Base-by-base conservation (phyloP, 2,329 filamentous ascomycete species). In the Beauveria varroae region DNA sequence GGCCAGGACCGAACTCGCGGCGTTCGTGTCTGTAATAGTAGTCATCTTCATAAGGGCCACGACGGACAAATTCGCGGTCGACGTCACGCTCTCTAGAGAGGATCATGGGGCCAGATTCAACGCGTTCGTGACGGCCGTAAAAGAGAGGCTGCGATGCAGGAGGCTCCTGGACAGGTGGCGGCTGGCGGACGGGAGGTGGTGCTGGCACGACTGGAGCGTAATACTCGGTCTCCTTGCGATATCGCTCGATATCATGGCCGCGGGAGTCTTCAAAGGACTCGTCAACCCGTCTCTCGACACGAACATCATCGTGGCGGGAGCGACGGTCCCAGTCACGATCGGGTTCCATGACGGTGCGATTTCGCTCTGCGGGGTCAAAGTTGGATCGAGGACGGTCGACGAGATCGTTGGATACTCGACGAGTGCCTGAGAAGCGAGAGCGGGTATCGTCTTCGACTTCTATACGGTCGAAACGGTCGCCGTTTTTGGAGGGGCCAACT, bases 221-320 rank as follows among this genome's bases (percentile, higher is more conserved):
- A 69, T 86, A 87, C 65, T 87, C 85, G 2, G 82, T 84, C 69
- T 87, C 84, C 70, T 81, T 81, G 67, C 81, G 81, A 68, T 84
- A 85, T 68, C 78, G 79, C 69, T 87, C 84, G 47, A 86, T 68
- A 20, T 86, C 81, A 61, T 75, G 76, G 50, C 76, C 76, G 24
- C 70, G 70, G 20, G 71, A 66, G 26, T 81, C 79, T 50, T 81
- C 79, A 30, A 76, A 72, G 53, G 76, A 77, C 65, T 83, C 80
- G 60, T 83, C 75, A 18, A 75, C 75, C 57, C 80, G 80, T 66
- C 80, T 81, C 66, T 86, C 81, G 64, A 85, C 72, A 59, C 80
- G 78, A 41, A 85, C 66, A 26, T 79, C 78, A 43, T 78, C 75
- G 34, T 75, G 74, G 34, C 70, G 70, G 37, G 74, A 73, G 52